These are phyloP conservation scores for Rubia peregrina DNA, from an alignment of 305 asterid species.

Conservation along the genomic window DNA sequence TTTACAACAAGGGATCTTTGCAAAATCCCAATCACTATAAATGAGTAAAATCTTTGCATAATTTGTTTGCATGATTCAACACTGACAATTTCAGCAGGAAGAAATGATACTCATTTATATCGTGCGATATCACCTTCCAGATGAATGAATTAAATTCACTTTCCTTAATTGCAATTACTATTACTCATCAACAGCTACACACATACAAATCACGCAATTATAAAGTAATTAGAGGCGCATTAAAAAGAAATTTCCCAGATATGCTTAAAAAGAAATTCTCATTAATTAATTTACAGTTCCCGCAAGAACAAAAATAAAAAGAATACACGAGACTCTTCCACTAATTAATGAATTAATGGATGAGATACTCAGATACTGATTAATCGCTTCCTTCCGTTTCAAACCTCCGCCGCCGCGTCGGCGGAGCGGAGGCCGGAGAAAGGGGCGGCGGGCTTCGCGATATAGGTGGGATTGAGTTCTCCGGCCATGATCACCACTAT, in stretches of 20 bases:
- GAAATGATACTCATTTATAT: too few species aligned
- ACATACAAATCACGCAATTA: neutral
- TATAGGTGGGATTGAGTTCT: slow-evolving; percentile 43
- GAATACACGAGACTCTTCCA: neutral
- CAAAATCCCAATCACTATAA: too few species aligned
- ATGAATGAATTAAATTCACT: neutral
- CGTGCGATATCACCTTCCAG: too few species aligned
- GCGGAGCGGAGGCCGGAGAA: neutral
- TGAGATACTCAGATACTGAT: neutral
- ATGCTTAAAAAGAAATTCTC: neutral
- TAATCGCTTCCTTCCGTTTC: slow-evolving; percentile 1
- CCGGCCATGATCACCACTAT: slow-evolving; percentile 67
- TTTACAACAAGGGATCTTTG: too few species aligned
- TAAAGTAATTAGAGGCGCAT: too few species aligned
- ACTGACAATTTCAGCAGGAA: too few species aligned
- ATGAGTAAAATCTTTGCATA: too few species aligned
- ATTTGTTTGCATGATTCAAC: too few species aligned
- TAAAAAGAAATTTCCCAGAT: neutral
- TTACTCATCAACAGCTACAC: neutral
- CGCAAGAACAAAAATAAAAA: neutral
- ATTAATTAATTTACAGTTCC: slow-evolving; percentile 11
- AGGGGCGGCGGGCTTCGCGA: slow-evolving; percentile 42
- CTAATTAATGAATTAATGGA: neutral
- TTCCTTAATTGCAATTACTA: neutral
- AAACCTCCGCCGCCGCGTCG: slow-evolving; percentile 18